Conservation (phyloP, 2,329 filamentous ascomycete genomes). For the Calonectria fujianensis region DNA sequence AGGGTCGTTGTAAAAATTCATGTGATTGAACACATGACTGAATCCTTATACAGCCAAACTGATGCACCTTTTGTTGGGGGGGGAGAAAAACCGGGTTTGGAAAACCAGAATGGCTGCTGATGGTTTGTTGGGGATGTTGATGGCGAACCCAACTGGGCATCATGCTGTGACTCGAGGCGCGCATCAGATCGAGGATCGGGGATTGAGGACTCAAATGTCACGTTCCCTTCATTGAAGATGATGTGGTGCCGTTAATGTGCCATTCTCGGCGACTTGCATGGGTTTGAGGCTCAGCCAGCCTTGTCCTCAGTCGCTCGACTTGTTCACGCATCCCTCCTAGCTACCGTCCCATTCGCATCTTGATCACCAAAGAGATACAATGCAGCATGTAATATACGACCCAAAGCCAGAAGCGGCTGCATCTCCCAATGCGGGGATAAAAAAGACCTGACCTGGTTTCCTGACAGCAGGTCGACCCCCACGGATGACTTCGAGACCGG, state of each 20-base stretch:
- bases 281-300: neutral
- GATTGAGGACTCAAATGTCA: neutral
- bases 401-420: neutral
- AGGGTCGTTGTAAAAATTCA: neutral
- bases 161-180: too few species aligned
- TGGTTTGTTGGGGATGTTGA: neutral
- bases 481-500: neutral
- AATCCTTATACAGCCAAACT: neutral
- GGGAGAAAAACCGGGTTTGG: neutral
- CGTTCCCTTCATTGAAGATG: neutral
- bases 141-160: neutral
- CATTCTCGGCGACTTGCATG: neutral
- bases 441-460: neutral
- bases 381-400: neutral
- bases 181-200: neutral
- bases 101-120: neutral
- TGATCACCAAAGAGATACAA: neutral
- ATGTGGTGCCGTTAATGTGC: neutral
- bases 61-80: conserved; percentile 4
- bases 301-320: neutral
- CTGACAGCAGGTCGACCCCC: neutral
- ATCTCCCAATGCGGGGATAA: neutral
- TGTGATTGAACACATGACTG: conserved; percentile 8
- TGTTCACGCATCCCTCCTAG: neutral
- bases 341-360: neutral